Base-by-base conservation (phyloP, 2,329 filamentous ascomycete species). In the Davidsoniella neocaledoniae region DNA sequence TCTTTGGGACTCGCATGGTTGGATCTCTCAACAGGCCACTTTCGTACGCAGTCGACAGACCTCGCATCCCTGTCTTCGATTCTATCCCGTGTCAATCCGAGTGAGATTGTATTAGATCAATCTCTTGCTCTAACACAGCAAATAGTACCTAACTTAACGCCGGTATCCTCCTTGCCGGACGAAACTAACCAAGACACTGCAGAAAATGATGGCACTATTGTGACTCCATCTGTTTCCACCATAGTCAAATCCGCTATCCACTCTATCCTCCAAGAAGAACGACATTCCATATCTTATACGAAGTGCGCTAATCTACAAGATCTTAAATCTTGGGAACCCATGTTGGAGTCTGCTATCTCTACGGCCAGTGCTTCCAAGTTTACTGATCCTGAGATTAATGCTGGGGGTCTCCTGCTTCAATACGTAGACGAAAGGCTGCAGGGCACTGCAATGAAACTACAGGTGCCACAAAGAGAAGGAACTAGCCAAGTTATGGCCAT, bases 21-120 rank as follows among this genome's bases (percentile, higher is more conserved):
- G 43, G 91, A 98, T 64, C 67, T 96, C 23, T 95, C 91, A 7
- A 98, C 91, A 2, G 91, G 91, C 12, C 84, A 90, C 58, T 98
- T 98, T 64, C 86, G 80, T 59, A 94, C 87, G 0, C 87, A 96
- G 60, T 70, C 69, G 16, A 81, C 83, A 0, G 79, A 80, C 17
- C 64, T 88, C 6, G 69, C 75, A 46, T 79, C 80, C 49, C 67
- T 98, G 4, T 72, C 84, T n/a, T 86, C 88, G 8, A 79, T 83
- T 17, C 69, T 96, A 46, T 83, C 88, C 25, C 79, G 90, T 23
- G 82, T 96, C 55, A 77, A 78, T 16, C 87, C 91, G 1, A 75
- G 82, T 42, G 91, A 98, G 62, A 79, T 96, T 46, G 74, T 98
- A 2, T 68, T 96, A 2, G 79, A 87, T 57, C 70, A 81, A 57